Conservation (phyloP, 805 yeast species). For the Yamadazyma phyllophila region DNA sequence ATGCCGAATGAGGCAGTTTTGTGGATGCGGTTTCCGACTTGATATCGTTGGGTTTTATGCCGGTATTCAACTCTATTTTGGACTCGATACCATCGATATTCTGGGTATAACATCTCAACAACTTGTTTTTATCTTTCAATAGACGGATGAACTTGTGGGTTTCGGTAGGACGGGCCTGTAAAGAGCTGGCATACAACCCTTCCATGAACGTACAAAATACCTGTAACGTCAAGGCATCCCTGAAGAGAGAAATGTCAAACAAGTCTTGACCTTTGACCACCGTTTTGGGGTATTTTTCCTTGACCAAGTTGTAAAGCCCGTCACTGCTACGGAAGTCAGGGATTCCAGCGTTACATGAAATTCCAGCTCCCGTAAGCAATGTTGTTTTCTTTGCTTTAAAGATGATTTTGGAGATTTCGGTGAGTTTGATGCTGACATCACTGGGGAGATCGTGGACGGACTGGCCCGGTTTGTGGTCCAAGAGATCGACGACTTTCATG, state of each 20-base stretch:
- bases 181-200: slow-evolving; percentile 61
- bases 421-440: slow-evolving; percentile 32
- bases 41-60: slow-evolving; percentile 39
- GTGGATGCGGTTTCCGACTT: slow-evolving; percentile 17
- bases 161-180: slow-evolving; percentile 72
- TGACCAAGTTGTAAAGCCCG: slow-evolving; percentile 78
- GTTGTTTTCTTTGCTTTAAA: slow-evolving; percentile 58
- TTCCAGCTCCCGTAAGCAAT: slow-evolving; percentile 91
- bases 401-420: slow-evolving; percentile 40
- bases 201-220: slow-evolving; percentile 92
- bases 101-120: slow-evolving; percentile 88
- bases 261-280: slow-evolving; percentile 84
- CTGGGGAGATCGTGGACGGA: slow-evolving; percentile 20
- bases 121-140: slow-evolving; percentile 58
- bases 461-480: slow-evolving; percentile 10
- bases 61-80: slow-evolving; percentile 59
- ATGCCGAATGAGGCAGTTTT: slow-evolving; percentile 12
- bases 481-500: slow-evolving; percentile 32
- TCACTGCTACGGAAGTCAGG: slow-evolving; percentile 88
- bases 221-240: slow-evolving; percentile 60
- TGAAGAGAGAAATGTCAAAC: slow-evolving; percentile 81
- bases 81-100: slow-evolving; percentile 89
- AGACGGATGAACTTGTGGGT: slow-evolving; percentile 74
- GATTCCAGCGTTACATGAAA: slow-evolving; percentile 94
- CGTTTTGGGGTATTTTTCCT: slow-evolving; percentile 55